phyloP scores from a whole-genome alignment of 164 flowering plant genomes.

The Euptelea pleiosperma region DNA sequence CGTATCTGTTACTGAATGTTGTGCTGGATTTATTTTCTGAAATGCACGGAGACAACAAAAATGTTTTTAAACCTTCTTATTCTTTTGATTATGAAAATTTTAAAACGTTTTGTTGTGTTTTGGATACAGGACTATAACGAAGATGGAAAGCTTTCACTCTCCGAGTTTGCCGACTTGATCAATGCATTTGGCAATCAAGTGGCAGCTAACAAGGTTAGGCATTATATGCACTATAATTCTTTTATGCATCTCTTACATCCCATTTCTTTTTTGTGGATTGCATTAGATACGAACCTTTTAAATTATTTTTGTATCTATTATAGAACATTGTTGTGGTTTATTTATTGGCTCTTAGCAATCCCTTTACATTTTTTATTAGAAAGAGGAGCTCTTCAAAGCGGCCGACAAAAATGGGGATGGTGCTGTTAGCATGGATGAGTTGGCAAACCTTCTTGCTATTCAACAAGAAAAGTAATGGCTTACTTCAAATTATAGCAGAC shows the following conservation, averaged over 20 bases:
- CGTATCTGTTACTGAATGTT: too few relatives aligned
- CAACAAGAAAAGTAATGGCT: conserved; percentile 79
- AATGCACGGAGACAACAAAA: too few relatives aligned
- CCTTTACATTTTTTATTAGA: conserved; percentile 43
- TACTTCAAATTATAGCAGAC: background rate
- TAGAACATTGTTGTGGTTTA: background rate
- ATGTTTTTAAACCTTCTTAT: too few relatives aligned
- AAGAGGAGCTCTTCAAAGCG: conserved; percentile 80
- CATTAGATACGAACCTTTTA: background rate
- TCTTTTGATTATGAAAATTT: background rate
- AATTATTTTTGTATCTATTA: background rate
- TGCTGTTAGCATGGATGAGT: conserved; percentile 86
- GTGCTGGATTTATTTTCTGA: too few relatives aligned
- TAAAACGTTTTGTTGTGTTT: background rate
- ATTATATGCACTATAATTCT: background rate
- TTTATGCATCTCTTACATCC: background rate
- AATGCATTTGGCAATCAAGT: conserved; percentile 85
- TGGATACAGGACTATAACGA: conserved; percentile 62
- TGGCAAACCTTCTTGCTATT: conserved; percentile 72
- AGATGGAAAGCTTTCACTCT: conserved; percentile 73
- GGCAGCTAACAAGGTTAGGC: conserved; percentile 65
- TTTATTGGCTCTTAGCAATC: conserved; percentile 14
- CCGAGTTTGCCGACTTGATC: conserved; percentile 77
- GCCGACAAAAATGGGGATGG: conserved; percentile 88
- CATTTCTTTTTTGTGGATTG: background rate